These are phyloP conservation scores for Saccharomycopsis sp. DNA, from an alignment of 805 yeast genomes.

Conservation along the genomic window DNA sequence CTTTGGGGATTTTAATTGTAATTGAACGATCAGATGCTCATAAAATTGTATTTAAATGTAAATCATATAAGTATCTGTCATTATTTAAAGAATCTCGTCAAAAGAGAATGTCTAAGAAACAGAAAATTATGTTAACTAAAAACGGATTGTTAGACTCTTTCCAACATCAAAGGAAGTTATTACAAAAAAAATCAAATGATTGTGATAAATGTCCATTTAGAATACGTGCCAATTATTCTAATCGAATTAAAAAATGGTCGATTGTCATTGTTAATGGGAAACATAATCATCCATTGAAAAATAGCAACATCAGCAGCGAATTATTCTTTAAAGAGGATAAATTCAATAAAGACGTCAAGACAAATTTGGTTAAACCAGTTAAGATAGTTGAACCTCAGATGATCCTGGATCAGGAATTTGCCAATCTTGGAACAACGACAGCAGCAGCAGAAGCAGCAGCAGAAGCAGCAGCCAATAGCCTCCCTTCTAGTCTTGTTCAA, in stretches of 20 bases:
- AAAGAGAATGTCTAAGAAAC: slow-evolving; percentile 21
- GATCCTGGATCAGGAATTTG: slow-evolving; percentile 6
- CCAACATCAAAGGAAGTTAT: slow-evolving; percentile 19
- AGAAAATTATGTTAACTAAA: slow-evolving; percentile 22
- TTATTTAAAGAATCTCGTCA: slow-evolving; percentile 19
- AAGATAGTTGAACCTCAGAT: slow-evolving; percentile 16
- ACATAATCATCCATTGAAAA: slow-evolving; percentile 47
- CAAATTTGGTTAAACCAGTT: slow-evolving; percentile 11
- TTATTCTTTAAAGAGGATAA: slow-evolving; percentile 15
- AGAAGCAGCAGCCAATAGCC: neutral
- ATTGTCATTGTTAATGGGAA: slow-evolving; percentile 52
- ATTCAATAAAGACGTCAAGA: slow-evolving; percentile 18
- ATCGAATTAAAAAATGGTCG: slow-evolving; percentile 48
- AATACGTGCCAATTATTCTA: slow-evolving; percentile 54
- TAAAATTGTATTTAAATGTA: slow-evolving; percentile 30
- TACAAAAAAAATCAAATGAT: slow-evolving; percentile 22
- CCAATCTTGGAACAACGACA: neutral
- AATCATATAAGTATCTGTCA: slow-evolving; percentile 20
- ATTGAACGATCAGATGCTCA: slow-evolving; percentile 30
- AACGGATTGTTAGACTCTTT: slow-evolving; percentile 21
- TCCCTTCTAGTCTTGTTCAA: too few relatives aligned
- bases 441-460: neutral
- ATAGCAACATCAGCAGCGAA: slow-evolving; percentile 3
- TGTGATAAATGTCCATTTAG: slow-evolving; percentile 49
- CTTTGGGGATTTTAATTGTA: slow-evolving; percentile 24